Evolutionary conservation across 1,139 yeast species (phyloP), one percentile per base, ranked within the genome.

Genomic region (Sugiyamaella japonica): DNA sequence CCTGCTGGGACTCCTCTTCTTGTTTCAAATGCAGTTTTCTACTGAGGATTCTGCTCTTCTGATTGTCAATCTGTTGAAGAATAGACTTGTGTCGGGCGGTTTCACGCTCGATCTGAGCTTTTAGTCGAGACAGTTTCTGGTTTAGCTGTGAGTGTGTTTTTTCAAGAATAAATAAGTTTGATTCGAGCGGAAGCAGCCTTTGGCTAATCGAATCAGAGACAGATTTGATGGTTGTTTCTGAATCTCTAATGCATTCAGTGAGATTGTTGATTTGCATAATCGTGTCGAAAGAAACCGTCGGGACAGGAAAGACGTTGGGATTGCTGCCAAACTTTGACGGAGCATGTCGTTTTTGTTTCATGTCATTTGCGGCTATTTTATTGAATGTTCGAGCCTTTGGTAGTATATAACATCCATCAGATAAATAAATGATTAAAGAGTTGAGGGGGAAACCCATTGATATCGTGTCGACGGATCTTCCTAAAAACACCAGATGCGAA

Each of bases 201-300:
- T 13, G 12, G 29, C 37, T 15, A 37, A 48, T 48, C 13, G 59
- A 56, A 7, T 28, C 37, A 9, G 50, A 29, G n/a, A 68, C 59
- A 7, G 45, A 46, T 15, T 40, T 47, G n/a, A 69, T 72, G 2
- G 74, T 66, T 6, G 43, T 50, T 47, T 63, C 62, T 32, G 71
- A 61, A 56, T 78, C 82, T 25, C 66, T 68, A 7, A 77, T 69
- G 54, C 79, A 76, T 20, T 71, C 65, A 45, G 76, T 74, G 8
- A 77, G 63, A 37, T 78, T 77, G 58, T 75, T 75, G 53, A 80
- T 57, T 54, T 76, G 78, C 76, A 78, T 75, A 5, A 77, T 70
- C 23, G 72, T 72, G 55, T 78, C 80, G 58, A 70, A 78, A 0
- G 77, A 68, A 47, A 72, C 65, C 17, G 60, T 55, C 12, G 54